A percentile compares a stretch with the other conserved stretches of the same genome.
Evolutionary conservation across 495 filamentous ascomycete genomes (phyloP).

Genomic region (Daldinia caldariorum): DNA sequence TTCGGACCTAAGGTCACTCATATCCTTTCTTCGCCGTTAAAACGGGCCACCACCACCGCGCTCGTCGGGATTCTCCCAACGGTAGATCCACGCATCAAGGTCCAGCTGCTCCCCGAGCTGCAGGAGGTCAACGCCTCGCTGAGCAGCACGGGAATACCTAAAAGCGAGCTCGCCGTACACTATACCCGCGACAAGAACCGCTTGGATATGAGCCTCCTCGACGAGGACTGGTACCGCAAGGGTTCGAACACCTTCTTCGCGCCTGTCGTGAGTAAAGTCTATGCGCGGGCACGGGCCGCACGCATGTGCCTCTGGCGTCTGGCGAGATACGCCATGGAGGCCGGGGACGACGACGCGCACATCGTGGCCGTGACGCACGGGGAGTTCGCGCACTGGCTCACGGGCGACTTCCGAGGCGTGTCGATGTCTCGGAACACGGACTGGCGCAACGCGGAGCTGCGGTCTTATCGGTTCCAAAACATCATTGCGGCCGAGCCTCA

Average conservation of each 20-base stretch:
- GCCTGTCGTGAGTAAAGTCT: constrained; percentile 61
- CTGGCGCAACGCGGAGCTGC: constrained; percentile 69
- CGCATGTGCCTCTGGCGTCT: constrained; percentile 67
- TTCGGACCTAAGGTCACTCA: constrained; percentile 63
- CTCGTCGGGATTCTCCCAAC: constrained; percentile 65
- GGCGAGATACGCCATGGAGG: constrained; percentile 43
- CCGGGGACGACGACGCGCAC: constrained; percentile 53
- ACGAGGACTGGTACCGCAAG: constrained; percentile 73
- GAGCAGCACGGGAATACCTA: constrained; percentile 74
- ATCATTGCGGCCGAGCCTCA: constrained; percentile 54
- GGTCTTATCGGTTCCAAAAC: constrained; percentile 69
- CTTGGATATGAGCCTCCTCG: constrained; percentile 55
- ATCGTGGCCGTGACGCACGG: constrained; percentile 63
- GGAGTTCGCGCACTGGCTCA: constrained; percentile 67
- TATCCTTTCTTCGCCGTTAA: constrained; percentile 75
- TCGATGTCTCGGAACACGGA: constrained; percentile 32
- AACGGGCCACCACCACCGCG: constrained; percentile 76
- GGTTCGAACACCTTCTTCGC: constrained; percentile 61
- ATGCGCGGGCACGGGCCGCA: constrained; percentile 65
- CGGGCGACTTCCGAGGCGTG: constrained; percentile 74
- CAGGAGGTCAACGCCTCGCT: constrained; percentile 69
- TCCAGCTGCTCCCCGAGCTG: constrained; percentile 41
- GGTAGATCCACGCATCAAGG: not conserved
- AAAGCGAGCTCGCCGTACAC: constrained; percentile 52
- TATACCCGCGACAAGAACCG: constrained; percentile 47